phyloP scores from a whole-genome alignment of 768 basidiomycete species.

The Calocybe gangraenosa region DNA sequence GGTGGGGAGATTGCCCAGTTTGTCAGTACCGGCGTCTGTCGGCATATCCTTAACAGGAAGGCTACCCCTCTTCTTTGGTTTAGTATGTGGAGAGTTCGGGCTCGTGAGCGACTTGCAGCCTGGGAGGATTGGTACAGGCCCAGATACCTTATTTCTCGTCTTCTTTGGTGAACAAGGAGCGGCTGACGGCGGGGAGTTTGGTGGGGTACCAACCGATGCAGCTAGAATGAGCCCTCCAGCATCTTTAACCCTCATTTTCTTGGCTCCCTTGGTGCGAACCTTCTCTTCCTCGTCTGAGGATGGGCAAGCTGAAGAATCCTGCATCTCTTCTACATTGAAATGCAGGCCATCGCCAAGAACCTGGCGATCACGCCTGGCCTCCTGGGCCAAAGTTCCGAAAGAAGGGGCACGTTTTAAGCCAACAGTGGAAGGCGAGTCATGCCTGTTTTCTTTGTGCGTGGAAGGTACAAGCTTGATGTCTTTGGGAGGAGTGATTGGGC shows the following conservation, averaged over 20 bases:
- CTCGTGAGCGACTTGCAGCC: constrained; percentile 11
- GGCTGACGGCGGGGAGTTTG: constrained; percentile 16
- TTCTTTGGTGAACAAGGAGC: constrained; percentile 18
- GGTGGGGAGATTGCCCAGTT: neutral
- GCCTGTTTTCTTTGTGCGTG: constrained; percentile 12
- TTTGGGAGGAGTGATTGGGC: constrained; percentile 27
- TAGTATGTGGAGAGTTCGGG: constrained; percentile 24
- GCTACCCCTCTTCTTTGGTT: constrained; percentile 12
- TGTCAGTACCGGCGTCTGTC: constrained; percentile 1
- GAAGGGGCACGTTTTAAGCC: constrained; percentile 57
- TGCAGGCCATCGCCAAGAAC: constrained; percentile 8
- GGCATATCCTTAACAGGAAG: neutral
- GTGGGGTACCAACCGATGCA: constrained; percentile 18
- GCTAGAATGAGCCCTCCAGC: constrained; percentile 15
- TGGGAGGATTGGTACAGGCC: constrained; percentile 16
- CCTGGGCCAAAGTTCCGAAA: constrained; percentile 41
- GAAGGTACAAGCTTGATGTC: constrained; percentile 19
- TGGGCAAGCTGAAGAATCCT: constrained; percentile 34
- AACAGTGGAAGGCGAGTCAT: constrained; percentile 17
- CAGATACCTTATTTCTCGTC: constrained; percentile 19
- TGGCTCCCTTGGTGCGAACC: constrained; percentile 50
- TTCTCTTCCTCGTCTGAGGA: constrained; percentile 81
- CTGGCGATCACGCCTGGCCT: constrained; percentile 18
- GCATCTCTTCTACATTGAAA: constrained; percentile 22
- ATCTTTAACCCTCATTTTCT: constrained; percentile 50